Base-by-base conservation (phyloP, 331 rosid genomes). In the Stylosanthes scabra region DNA sequence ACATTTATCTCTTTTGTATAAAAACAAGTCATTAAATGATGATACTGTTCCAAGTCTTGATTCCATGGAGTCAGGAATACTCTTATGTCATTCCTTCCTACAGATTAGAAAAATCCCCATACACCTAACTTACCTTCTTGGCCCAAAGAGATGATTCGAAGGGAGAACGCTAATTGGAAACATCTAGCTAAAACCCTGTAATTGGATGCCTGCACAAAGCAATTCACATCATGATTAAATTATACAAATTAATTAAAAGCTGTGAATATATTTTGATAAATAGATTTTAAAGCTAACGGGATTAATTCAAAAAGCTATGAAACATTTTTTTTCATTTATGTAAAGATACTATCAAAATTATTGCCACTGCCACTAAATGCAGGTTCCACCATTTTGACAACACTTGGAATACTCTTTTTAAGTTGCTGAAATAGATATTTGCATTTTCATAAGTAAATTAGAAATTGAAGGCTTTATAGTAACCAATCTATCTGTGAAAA, bases 101-200 rank as follows among this genome's bases (percentile, higher is more conserved):
- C 1, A 11, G 39, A 72, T 72, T 42, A 72, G 71, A 66, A 77
- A 16, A 42, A 13, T 47, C 15, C 34, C 20, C 34, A 54, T 66
- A 60, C 1, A 3, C 39, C 34, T 51, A 72, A 78, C 82, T 72
- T 80, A 94, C 99, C 97, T 84, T 95, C 93, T 87, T 81, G 81
- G 72, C 88, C 86, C 79, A 87, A 63, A 46, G 97, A 82, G 70
- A 95, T 29, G 61, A 87, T 83, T 74, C 93, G 78, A 11, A 95
- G 93, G 80, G 99, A 90, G 76, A 95, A 83, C 54, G 97, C 99
- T 74, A 95, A 84, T 85, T 92, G 99, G 81, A 95, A 95, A 77
- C 96, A 87, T 90, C 93, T 83, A 49, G 82, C 93, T 54, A 95
- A 79, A 73, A 85, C 91, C 87, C 78, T 70, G 82, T 90, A 86